Evolutionary conservation across 148 eudicot genomes (phyloP).

Genomic region (Silene latifolia): DNA sequence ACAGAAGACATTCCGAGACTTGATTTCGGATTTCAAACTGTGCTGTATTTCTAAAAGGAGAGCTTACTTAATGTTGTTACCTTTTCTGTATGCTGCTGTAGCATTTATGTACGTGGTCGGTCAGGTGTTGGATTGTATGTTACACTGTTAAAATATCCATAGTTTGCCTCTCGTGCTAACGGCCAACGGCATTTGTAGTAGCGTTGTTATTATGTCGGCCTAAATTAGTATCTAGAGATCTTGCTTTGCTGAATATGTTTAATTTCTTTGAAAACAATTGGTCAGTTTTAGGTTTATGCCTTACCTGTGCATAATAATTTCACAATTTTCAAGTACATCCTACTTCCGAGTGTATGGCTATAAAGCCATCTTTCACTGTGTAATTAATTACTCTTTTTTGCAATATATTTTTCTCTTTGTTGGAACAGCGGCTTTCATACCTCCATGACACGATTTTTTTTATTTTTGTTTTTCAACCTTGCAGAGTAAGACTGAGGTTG

Average conservation of each 20-base stretch:
- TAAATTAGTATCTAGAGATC: not conserved
- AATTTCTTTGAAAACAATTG: not conserved
- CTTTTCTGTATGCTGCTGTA: not conserved
- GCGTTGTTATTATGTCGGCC: not conserved
- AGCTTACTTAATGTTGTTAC: not conserved
- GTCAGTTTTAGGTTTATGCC: not conserved
- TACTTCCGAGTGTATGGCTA: too few relatives aligned
- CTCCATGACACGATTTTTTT: slow-evolving; percentile 6
- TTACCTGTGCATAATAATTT: not conserved
- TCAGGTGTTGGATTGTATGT: not conserved
- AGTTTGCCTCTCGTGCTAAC: too few relatives aligned
- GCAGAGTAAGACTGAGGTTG: slow-evolving; percentile 38
- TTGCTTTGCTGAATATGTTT: not conserved
- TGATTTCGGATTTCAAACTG: not conserved
- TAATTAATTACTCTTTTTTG: not conserved
- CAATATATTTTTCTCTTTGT: not conserved
- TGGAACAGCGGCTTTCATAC: not conserved
- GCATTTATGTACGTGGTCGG: not conserved
- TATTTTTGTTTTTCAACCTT: not conserved
- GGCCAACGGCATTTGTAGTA: too few relatives aligned
- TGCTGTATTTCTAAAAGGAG: not conserved
- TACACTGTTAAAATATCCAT: not conserved
- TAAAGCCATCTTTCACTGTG: too few relatives aligned
- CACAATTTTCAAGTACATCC: not conserved
- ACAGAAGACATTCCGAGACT: too few relatives aligned